Conservation (phyloP, 805 yeast species). For the Teunomyces stri region DNA sequence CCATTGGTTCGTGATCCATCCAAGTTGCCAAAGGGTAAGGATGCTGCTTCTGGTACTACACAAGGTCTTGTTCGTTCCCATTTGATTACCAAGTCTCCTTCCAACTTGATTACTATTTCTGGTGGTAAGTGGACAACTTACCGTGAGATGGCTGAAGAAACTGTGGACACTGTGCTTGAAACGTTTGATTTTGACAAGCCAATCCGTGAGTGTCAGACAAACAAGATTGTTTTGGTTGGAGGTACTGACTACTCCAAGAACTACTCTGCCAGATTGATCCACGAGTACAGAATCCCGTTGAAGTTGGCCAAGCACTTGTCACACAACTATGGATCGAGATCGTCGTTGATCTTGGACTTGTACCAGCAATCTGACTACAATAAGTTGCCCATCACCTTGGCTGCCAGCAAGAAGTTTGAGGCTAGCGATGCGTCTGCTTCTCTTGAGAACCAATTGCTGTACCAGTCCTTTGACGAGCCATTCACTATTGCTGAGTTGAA, state of each 20-base stretch:
- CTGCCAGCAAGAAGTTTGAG: constrained; percentile 30
- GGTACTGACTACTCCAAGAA: constrained; percentile 77
- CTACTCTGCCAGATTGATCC: constrained; percentile 75
- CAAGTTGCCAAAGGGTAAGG: constrained; percentile 43
- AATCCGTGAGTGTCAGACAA: constrained; percentile 51
- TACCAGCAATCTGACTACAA: constrained; percentile 54
- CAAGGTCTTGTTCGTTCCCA: constrained; percentile 92
- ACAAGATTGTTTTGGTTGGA: constrained; percentile 62
- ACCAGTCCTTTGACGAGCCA: constrained; percentile 66
- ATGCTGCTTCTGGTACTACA: constrained; percentile 49
- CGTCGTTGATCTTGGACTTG: constrained; percentile 65
- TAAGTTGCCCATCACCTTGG: constrained; percentile 65
- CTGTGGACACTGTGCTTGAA: constrained; percentile 70
- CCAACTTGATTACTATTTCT: constrained; percentile 82
- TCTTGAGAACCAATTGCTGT: constrained; percentile 37
- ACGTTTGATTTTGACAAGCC: constrained; percentile 36
- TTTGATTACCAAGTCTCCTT: constrained; percentile 65
- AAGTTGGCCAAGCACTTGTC: constrained; percentile 79
- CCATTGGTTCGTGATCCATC: constrained; percentile 88
- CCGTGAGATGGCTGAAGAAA: constrained; percentile 96
- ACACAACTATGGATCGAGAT: constrained; percentile 84
- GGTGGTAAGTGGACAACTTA: constrained; percentile 99
- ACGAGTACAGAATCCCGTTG: constrained; percentile 69
- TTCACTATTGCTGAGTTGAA: constrained; percentile 88
- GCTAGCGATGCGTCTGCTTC: constrained; percentile 27